Evolutionary conservation across 805 yeast genomes (phyloP).

Genomic region (Clavispora vitiphila): DNA sequence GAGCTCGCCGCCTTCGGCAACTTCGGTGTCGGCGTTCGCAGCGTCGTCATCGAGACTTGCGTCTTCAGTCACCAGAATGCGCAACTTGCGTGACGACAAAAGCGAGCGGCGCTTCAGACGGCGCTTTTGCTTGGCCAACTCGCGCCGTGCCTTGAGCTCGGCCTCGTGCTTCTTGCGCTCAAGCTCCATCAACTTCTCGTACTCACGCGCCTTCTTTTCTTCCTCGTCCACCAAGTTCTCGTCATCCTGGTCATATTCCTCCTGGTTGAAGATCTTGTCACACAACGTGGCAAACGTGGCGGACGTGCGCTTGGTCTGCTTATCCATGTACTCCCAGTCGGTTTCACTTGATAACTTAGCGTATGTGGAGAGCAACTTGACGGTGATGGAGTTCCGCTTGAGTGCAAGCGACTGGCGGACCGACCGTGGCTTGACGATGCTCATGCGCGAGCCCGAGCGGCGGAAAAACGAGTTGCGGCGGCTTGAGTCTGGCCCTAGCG

Average conservation of each 20-base stretch:
- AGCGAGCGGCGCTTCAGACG: slow-evolving; percentile 39
- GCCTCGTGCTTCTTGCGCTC: slow-evolving; percentile 49
- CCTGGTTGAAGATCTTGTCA: slow-evolving; percentile 73
- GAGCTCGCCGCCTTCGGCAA: neutral
- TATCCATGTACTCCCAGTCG: slow-evolving; percentile 66
- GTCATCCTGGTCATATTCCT: slow-evolving; percentile 47
- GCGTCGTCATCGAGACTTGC: neutral
- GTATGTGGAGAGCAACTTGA: slow-evolving; percentile 65
- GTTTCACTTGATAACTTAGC: slow-evolving; percentile 62
- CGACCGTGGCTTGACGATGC: slow-evolving; percentile 26
- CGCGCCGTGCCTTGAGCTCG: slow-evolving; percentile 43
- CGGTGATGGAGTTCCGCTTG: slow-evolving; percentile 64
- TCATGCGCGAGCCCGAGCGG: slow-evolving; percentile 19
- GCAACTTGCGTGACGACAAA: slow-evolving; percentile 32
- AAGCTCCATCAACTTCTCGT: slow-evolving; percentile 43
- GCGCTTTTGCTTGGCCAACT: slow-evolving; percentile 41
- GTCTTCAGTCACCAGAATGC: slow-evolving; percentile 34
- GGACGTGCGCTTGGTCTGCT: slow-evolving; percentile 69
- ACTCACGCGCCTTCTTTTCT: slow-evolving; percentile 38
- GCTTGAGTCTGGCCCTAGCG: neutral
- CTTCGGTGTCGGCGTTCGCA: slow-evolving; percentile 8
- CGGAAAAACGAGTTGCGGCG: neutral
- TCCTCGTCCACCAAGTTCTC: slow-evolving; percentile 39
- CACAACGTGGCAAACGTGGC: slow-evolving; percentile 74
- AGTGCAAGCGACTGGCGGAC: slow-evolving; percentile 41